These are phyloP conservation scores for Suhomyces panamericanus DNA, from an alignment of 1,139 yeast species.

Conservation along the genomic window DNA sequence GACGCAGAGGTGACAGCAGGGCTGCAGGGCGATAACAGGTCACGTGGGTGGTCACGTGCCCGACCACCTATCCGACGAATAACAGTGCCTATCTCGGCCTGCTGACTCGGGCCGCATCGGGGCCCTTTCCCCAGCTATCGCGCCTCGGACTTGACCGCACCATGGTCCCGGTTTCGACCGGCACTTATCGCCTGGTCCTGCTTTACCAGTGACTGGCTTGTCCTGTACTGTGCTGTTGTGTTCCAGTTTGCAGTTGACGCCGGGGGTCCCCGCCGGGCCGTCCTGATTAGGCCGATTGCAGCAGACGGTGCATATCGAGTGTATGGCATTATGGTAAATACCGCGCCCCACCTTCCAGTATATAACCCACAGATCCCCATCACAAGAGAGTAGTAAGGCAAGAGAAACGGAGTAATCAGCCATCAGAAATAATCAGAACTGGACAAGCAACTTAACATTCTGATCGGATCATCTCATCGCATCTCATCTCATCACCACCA, in stretches of 20 bases:
- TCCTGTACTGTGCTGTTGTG: too few relatives aligned
- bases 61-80: not conserved
- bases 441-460: too few relatives aligned
- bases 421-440: too few relatives aligned
- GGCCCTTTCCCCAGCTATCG: slow-evolving; percentile 11
- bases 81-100: slow-evolving; percentile 1
- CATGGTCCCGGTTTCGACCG: not conserved
- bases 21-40: not conserved
- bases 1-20: too few relatives aligned
- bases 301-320: not conserved
- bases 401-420: too few relatives aligned
- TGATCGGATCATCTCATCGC: too few relatives aligned
- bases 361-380: not conserved
- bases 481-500: too few relatives aligned
- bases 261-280: not conserved
- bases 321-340: not conserved
- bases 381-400: too few relatives aligned
- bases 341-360: not conserved
- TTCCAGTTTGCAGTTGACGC: not conserved
- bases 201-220: too few relatives aligned
- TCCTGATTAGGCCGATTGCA: not conserved
- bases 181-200: too few relatives aligned
- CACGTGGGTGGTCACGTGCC: not conserved
- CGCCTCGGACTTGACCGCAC: not conserved
- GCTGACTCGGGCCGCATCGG: slow-evolving; percentile 15